These are phyloP conservation scores for Calocybe gangraenosa DNA, from an alignment of 768 basidiomycete species.

Conservation along the genomic window DNA sequence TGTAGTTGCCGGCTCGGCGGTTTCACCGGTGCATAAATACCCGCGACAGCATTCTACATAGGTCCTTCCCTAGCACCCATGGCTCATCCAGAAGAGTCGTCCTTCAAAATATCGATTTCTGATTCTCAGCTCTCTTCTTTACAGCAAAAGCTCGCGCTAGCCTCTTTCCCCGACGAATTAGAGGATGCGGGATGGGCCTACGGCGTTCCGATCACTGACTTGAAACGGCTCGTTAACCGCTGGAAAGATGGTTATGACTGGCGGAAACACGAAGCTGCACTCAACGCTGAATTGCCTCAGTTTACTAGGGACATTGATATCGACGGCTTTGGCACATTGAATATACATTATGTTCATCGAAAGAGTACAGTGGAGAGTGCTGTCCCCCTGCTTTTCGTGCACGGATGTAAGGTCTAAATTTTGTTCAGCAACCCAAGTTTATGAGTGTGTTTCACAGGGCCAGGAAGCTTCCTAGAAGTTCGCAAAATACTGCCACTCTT, in stretches of 20 bases:
- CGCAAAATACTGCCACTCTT: conserved; percentile 54
- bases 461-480: conserved; percentile 55
- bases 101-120: conserved; percentile 46
- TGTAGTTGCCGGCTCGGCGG: neutral
- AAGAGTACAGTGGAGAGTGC: conserved; percentile 39
- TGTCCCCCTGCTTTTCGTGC: conserved; percentile 41
- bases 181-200: conserved; percentile 44
- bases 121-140: conserved; percentile 38
- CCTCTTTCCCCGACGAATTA: conserved; percentile 54
- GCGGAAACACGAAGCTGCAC: conserved; percentile 44
- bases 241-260: conserved; percentile 57
- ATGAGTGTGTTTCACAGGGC: conserved; percentile 39
- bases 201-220: conserved; percentile 44
- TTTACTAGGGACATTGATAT: conserved; percentile 50
- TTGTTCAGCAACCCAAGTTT: neutral
- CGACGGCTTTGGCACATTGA: conserved; percentile 36
- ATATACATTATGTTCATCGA: conserved; percentile 58
- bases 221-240: conserved; percentile 39
- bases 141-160: conserved; percentile 40
- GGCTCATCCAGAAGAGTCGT: conserved; percentile 15
- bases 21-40: no score
- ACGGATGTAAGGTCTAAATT: conserved; percentile 41
- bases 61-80: conserved; percentile 3
- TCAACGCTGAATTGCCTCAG: conserved; percentile 54
- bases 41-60: no score